A percentile compares a stretch with the other conserved stretches of the same genome.
These are phyloP conservation scores for Eimeria necatrix DNA, from an alignment of 169 alveolate genomes.

Conservation along the genomic window DNA sequence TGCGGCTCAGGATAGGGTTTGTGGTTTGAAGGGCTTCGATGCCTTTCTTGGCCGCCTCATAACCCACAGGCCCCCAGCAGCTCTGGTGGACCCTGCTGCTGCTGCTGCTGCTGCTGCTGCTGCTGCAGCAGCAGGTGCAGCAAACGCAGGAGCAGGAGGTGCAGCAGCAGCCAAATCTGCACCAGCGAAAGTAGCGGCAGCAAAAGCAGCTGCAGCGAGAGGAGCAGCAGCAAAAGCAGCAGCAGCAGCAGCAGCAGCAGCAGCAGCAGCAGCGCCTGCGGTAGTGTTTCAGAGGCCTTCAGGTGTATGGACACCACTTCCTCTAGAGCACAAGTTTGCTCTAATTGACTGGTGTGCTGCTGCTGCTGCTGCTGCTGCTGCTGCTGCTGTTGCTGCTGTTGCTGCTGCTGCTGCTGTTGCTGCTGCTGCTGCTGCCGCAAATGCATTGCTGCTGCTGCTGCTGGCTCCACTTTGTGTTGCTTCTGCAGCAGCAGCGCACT, in stretches of 20 bases:
- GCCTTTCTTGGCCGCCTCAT: background rate
- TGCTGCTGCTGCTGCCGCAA: background rate
- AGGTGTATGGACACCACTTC: conserved; percentile 25
- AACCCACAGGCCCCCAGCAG: background rate
- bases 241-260: conserved; percentile 1
- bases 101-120: background rate
- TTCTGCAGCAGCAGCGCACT: no score
- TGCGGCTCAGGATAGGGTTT: no score
- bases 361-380: conserved; percentile 10
- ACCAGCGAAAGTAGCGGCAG: no score
- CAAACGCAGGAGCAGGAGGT: no score
- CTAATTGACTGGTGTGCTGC: background rate
- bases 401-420: background rate
- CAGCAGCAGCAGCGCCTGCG: background rate
- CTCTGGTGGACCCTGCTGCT: background rate
- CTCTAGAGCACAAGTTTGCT: background rate
- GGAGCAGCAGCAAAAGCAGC: background rate
- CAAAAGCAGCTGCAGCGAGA: background rate
- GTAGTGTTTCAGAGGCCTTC: background rate
- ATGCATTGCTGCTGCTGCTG: no score
- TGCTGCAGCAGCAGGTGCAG: background rate
- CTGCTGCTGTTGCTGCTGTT: background rate
- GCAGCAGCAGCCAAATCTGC: no score
- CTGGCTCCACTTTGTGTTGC: no score
- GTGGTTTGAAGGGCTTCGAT: background rate